Percentiles rank a stretch among this genome's conserved stretches.
These are phyloP conservation scores for Euclidium syriacum DNA, from an alignment of 345 rosid species.

Conservation along the genomic window DNA sequence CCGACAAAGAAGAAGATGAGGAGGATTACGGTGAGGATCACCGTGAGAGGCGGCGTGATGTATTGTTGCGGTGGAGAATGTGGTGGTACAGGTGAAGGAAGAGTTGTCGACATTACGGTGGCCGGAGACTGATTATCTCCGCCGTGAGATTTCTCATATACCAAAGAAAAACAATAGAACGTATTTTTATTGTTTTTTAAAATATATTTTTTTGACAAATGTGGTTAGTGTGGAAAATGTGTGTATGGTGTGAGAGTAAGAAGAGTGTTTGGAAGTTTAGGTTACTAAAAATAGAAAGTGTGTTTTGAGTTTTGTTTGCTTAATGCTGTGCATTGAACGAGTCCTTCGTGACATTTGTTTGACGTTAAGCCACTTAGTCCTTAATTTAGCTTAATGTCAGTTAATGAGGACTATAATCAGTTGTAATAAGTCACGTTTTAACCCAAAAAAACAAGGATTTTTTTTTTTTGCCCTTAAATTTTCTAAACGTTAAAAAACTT, in stretches of 20 bases:
- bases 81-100: conserved; percentile 3
- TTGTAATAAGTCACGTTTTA: neutral
- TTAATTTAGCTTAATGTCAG: no score
- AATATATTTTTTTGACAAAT: neutral
- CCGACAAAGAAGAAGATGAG: conserved; percentile 60
- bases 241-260: neutral
- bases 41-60: conserved; percentile 42
- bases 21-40: conserved; percentile 49
- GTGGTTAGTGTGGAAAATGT: conserved; percentile 1
- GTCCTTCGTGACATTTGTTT: conserved; percentile 24
- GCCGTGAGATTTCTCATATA: conserved; percentile 44
- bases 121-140: conserved; percentile 49
- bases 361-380: conserved; percentile 10
- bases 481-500: no score
- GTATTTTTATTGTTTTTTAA: neutral
- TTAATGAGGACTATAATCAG: neutral
- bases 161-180: neutral
- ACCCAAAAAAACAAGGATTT: no score
- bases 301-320: conserved; percentile 15
- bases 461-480: no score
- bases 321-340: conserved; percentile 26
- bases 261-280: conserved; percentile 3
- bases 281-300: conserved; percentile 27
- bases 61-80: neutral
- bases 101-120: conserved; percentile 40